Conservation (phyloP, 2,329 filamentous ascomycete genomes). For the Teratosphaeria viscida region DNA sequence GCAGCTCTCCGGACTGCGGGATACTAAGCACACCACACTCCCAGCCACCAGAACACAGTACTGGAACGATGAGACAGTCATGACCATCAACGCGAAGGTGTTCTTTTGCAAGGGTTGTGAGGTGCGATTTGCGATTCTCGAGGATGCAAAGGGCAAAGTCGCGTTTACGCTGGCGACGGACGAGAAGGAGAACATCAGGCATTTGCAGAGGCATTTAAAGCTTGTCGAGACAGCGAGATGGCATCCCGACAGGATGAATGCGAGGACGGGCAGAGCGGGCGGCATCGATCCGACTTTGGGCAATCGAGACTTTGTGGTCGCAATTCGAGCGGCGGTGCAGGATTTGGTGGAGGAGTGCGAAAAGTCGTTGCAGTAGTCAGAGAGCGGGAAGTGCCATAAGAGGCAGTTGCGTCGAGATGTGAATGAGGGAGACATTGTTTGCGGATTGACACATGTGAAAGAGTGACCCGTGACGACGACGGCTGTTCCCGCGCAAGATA, state of each 20-base stretch:
- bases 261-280: neutral
- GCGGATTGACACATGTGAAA: neutral
- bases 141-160: neutral
- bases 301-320: neutral
- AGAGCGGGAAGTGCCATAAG: neutral
- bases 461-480: neutral
- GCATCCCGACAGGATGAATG: neutral
- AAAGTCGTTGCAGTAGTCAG: neutral
- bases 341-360: neutral
- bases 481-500: neutral
- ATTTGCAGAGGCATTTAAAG: neutral
- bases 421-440: neutral
- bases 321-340: neutral
- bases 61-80: neutral
- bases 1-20: neutral
- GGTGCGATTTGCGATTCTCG: neutral
- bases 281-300: neutral
- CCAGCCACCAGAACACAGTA: neutral
- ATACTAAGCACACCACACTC: neutral
- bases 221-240: neutral
- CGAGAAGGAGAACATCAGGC: neutral
- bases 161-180: neutral
- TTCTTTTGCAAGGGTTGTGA: neutral
- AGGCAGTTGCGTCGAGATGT: neutral
- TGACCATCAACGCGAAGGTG: neutral